Percentiles rank a stretch among this genome's conserved stretches.
Conservation (phyloP, 768 basidiomycete genomes). For the Psilocybe tampanensis region DNA sequence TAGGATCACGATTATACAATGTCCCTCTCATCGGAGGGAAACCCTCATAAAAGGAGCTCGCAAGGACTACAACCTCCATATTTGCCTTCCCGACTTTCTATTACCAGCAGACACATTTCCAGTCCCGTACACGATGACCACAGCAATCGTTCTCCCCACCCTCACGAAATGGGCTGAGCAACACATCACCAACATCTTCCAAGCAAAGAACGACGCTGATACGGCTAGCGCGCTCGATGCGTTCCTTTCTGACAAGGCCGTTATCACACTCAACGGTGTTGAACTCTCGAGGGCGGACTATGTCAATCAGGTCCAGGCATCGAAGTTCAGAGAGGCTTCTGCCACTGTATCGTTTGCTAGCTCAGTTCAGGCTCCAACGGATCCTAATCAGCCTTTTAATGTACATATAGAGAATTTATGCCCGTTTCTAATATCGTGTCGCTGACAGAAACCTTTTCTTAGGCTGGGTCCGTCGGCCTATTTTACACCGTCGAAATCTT, state of each 20-base stretch:
- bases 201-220: conserved; percentile 34
- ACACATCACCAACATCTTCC: conserved; percentile 38
- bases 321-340: conserved; percentile 28
- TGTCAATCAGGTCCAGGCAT: conserved; percentile 34
- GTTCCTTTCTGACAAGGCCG: conserved; percentile 38
- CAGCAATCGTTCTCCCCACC: conserved; percentile 28
- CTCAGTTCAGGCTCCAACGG: conserved; percentile 29
- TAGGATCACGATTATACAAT: neutral
- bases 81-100: neutral
- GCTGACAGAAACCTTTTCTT: neutral
- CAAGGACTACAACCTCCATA: neutral
- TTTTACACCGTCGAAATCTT: conserved; percentile 40
- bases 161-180: conserved; percentile 45
- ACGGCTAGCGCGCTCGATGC: conserved; percentile 42
- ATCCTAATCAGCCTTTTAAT: conserved; percentile 13
- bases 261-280: conserved; percentile 44
- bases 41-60: neutral
- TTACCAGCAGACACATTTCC: neutral
- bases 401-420: conserved; percentile 9
- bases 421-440: neutral
- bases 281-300: conserved; percentile 40
- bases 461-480: conserved; percentile 31
- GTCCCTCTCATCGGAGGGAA: neutral
- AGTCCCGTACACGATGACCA: conserved; percentile 12
- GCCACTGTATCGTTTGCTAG: conserved; percentile 31